A percentile compares a stretch with the other conserved stretches of the same genome.
Conservation (phyloP, 108 stramenopile genomes). For the Discostella pseudostelligera region DNA sequence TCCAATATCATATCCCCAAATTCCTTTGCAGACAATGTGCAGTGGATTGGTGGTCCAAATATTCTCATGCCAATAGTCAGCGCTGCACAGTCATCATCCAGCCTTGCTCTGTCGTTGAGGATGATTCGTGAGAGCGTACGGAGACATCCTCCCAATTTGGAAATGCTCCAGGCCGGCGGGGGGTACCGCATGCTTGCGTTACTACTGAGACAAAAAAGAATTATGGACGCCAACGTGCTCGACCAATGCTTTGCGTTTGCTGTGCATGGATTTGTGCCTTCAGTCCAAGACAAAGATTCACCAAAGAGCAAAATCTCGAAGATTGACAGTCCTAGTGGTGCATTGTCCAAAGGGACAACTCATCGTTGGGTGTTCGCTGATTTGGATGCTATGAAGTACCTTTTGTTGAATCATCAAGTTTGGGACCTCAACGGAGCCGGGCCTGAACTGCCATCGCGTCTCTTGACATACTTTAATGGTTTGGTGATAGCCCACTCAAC, state of each 20-base stretch:
- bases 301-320: slow-evolving; percentile 28
- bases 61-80: slow-evolving; percentile 76
- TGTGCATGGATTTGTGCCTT: slow-evolving; percentile 75
- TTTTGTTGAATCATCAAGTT: slow-evolving; percentile 87
- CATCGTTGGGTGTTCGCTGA: slow-evolving; percentile 84
- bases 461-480: slow-evolving; percentile 73
- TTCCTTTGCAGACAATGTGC: slow-evolving; percentile 85
- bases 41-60: slow-evolving; percentile 83
- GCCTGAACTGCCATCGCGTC: slow-evolving; percentile 72
- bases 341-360: slow-evolving; percentile 42
- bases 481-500: slow-evolving; percentile 74
- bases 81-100: slow-evolving; percentile 63
- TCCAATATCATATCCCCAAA: slow-evolving; percentile 67
- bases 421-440: slow-evolving; percentile 78
- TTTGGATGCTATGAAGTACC: slow-evolving; percentile 89
- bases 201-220: slow-evolving; percentile 71
- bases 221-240: slow-evolving; percentile 69
- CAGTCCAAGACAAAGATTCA: slow-evolving; percentile 42
- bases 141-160: slow-evolving; percentile 79
- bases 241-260: slow-evolving; percentile 88
- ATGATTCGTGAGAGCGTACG: slow-evolving; percentile 70
- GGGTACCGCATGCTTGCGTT: slow-evolving; percentile 82
- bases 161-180: slow-evolving; percentile 81
- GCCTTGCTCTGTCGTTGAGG: slow-evolving; percentile 66
- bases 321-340: slow-evolving; percentile 23